Evolutionary conservation across 1,284 basidiomycete genomes (phyloP).

Genomic region (Pseudozyma sp.): DNA sequence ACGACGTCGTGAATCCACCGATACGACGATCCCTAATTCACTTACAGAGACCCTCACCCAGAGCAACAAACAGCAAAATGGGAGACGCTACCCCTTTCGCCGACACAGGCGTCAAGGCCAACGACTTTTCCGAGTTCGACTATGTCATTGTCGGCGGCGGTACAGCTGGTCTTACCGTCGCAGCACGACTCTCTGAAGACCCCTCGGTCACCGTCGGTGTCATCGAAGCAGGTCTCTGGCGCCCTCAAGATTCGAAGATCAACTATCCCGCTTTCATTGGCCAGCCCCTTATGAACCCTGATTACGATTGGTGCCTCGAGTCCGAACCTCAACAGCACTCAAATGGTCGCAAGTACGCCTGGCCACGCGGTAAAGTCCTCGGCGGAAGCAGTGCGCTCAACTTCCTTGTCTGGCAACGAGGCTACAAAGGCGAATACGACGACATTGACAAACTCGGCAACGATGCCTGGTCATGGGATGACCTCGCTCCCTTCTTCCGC

Average conservation of each 20-base stretch:
- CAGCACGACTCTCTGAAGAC: conserved; percentile 53
- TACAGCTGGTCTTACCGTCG: conserved; percentile 56
- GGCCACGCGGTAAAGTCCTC: conserved; percentile 52
- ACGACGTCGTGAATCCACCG: too few relatives aligned
- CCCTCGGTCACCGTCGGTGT: conserved; percentile 52
- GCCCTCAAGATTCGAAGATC: conserved; percentile 53
- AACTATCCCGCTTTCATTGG: conserved; percentile 54
- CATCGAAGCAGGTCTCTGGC: conserved; percentile 58
- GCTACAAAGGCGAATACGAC: conserved; percentile 56
- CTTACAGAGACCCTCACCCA: not conserved
- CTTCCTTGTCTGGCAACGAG: conserved; percentile 61
- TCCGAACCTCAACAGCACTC: conserved; percentile 49
- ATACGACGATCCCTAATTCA: too few relatives aligned
- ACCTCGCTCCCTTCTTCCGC: conserved; percentile 36
- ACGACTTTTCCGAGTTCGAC: conserved; percentile 55
- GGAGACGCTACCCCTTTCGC: conserved; percentile 20
- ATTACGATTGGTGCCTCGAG: conserved; percentile 53
- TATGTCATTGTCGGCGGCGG: conserved; percentile 56
- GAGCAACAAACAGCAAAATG: conserved; percentile 2
- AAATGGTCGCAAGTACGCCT: conserved; percentile 49
- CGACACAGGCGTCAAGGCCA: conserved; percentile 47
- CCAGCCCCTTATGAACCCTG: conserved; percentile 53
- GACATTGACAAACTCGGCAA: conserved; percentile 54
- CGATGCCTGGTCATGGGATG: conserved; percentile 57
- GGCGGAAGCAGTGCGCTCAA: conserved; percentile 70